Percentiles rank a stretch among this genome's conserved stretches.
phyloP scores from a whole-genome alignment of 2,329 filamentous ascomycete genomes.

The Cryphonectria japonica region DNA sequence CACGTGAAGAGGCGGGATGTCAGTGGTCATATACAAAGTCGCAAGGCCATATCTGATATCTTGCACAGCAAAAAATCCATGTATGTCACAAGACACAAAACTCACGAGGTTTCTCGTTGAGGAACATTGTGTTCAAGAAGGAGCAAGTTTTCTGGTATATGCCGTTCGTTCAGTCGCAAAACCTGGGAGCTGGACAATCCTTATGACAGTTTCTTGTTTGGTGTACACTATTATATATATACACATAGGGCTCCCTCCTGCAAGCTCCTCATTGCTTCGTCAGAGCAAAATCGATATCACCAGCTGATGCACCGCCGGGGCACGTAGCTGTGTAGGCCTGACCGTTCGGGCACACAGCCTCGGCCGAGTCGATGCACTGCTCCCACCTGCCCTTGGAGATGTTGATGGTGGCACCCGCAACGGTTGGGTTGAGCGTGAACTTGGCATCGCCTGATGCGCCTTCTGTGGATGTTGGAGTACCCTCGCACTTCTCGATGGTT shows the following conservation, averaged over 20 bases:
- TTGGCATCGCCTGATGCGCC: conserved; percentile 52
- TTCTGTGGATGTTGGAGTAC: conserved; percentile 46
- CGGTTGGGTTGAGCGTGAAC: conserved; percentile 50
- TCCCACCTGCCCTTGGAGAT: conserved; percentile 59
- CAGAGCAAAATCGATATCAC: conserved; percentile 50
- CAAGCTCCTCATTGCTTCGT: conserved; percentile 29
- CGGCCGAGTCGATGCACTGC: conserved; percentile 56
- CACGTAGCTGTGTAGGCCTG: conserved; percentile 50
- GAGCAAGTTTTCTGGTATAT: neutral
- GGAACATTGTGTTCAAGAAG: neutral
- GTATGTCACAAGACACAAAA: too few species aligned
- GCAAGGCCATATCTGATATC: neutral
- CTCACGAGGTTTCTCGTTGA: too few species aligned
- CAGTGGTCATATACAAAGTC: neutral
- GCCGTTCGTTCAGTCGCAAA: neutral
- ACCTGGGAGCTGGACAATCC: too few species aligned
- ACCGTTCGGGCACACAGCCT: conserved; percentile 54
- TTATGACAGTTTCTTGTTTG: neutral
- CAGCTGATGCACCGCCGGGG: conserved; percentile 50
- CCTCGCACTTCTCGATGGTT: conserved; percentile 49
- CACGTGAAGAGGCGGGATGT: neutral
- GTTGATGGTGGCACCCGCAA: conserved; percentile 52
- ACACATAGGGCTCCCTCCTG: neutral
- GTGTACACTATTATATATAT: neutral
- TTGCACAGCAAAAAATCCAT: too few species aligned